Evolutionary conservation across 179 eudicot species (phyloP).

Genomic region (Camellia oleifera): DNA sequence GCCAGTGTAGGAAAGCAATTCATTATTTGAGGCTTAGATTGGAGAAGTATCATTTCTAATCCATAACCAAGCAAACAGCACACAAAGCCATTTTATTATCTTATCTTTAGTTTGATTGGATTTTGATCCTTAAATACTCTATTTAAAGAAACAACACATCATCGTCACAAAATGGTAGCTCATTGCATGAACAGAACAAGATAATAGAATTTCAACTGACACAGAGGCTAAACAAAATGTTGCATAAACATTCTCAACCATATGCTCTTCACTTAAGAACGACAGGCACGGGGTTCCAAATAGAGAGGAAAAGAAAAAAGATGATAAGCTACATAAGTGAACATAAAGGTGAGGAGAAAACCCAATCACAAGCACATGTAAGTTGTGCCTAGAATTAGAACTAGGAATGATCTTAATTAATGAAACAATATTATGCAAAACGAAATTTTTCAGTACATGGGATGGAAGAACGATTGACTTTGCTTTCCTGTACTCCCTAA

Average conservation of each 20-base stretch:
- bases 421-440: constrained; percentile 10
- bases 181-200: no score
- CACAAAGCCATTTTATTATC: neutral
- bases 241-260: constrained; percentile 2
- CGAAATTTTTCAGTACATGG: constrained; percentile 53
- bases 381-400: neutral
- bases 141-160: neutral
- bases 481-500: constrained; percentile 98
- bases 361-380: neutral
- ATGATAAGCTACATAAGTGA: neutral
- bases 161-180: no score
- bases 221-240: neutral
- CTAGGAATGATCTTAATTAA: neutral
- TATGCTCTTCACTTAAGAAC: neutral
- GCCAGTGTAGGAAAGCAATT: neutral
- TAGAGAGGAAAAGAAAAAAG: neutral
- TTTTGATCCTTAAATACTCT: neutral
- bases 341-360: neutral
- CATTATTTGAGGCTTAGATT: neutral
- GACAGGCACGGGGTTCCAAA: neutral
- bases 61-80: neutral
- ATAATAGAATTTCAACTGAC: neutral
- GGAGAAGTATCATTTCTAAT: neutral
- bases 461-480: constrained; percentile 96
- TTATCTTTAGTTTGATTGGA: neutral